Conservation (phyloP, 148 eudicot genomes). For the Dysphania ambrosioides region DNA sequence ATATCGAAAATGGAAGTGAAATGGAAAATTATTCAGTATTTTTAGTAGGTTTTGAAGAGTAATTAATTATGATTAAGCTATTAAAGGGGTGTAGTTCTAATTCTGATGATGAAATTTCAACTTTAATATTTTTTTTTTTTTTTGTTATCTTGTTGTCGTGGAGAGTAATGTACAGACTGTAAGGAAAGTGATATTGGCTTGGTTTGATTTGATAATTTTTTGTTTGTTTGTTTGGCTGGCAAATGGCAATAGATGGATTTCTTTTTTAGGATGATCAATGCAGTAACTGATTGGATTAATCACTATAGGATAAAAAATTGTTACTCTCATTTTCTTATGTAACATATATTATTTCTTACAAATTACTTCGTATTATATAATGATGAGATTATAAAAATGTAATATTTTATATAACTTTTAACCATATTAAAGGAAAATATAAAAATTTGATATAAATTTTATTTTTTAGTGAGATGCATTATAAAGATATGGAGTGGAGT, state of each 20-base stretch:
- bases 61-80: constrained; percentile 26
- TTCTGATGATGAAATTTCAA: constrained; percentile 4
- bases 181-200: constrained; percentile 15
- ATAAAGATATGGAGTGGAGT: no score
- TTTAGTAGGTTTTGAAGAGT: no score
- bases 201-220: not conserved
- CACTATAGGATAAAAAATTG: no score
- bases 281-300: not conserved
- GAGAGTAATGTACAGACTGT: constrained; percentile 12
- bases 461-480: no score
- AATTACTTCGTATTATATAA: no score
- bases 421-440: no score
- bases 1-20: not conserved
- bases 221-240: not conserved
- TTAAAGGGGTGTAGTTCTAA: constrained; percentile 11
- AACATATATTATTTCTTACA: no score
- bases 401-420: no score
- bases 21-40: not conserved
- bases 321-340: no score
- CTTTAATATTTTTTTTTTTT: not conserved
- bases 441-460: no score
- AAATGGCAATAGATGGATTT: constrained; percentile 10
- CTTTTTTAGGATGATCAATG: not conserved
- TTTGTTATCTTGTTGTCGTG: not conserved
- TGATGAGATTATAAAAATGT: no score